Percentiles rank a stretch among this genome's conserved stretches.
These are phyloP conservation scores for Lyophyllum decastes DNA, from an alignment of 768 basidiomycete species.

Conservation along the genomic window DNA sequence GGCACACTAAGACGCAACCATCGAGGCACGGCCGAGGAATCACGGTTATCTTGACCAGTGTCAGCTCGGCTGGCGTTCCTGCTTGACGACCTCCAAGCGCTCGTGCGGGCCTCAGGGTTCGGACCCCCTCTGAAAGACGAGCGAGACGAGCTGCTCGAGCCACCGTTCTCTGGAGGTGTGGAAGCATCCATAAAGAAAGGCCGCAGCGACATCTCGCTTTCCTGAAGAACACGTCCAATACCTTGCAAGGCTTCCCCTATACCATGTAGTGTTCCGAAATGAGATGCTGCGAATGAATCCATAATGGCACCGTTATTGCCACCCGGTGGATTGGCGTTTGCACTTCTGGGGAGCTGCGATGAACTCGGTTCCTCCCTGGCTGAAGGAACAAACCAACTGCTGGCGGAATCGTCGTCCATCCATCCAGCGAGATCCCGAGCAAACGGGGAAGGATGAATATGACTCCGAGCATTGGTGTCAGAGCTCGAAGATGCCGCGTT, in stretches of 20 bases:
- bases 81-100: slow-evolving; percentile 7
- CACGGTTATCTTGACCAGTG: not conserved
- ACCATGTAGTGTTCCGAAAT: slow-evolving; percentile 8
- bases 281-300: slow-evolving; percentile 7
- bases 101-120: not conserved
- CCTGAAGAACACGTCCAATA: slow-evolving; percentile 11
- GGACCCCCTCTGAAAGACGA: not conserved
- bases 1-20: slow-evolving; percentile 5
- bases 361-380: not conserved
- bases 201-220: slow-evolving; percentile 13
- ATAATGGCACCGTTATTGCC: not conserved
- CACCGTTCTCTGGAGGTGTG: not conserved
- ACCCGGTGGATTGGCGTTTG: not conserved
- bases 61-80: not conserved
- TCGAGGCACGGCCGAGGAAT: not conserved
- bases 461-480: not conserved
- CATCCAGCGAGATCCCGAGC: not conserved
- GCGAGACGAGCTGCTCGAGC: not conserved
- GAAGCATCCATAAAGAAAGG: slow-evolving; percentile 8
- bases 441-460: not conserved
- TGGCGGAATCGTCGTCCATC: not conserved
- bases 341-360: not conserved
- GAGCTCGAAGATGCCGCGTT: not conserved
- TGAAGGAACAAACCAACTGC: slow-evolving; percentile 2
- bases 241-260: slow-evolving; percentile 14